Conservation (phyloP, 148 eudicot species). For the Agrostemma githago region DNA sequence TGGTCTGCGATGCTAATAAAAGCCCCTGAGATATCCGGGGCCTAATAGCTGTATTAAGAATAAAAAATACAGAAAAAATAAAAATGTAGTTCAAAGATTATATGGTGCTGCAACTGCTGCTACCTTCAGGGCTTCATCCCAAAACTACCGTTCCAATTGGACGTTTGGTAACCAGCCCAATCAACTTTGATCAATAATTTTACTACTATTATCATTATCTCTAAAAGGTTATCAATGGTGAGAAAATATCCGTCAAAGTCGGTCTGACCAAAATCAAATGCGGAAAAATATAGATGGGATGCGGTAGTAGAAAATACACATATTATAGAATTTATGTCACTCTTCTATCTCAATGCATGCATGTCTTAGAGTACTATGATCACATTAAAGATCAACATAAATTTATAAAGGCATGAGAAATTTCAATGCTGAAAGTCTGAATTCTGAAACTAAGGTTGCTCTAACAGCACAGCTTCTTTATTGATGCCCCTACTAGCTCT, state of each 20-base stretch:
- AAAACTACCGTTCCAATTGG: background rate
- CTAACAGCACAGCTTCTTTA: background rate
- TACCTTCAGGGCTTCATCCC: background rate
- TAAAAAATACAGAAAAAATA: background rate
- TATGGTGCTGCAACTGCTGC: background rate
- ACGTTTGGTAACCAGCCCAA: background rate
- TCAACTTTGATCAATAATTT: background rate
- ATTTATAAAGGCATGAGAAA: background rate
- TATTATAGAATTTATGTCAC: background rate
- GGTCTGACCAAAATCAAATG: background rate
- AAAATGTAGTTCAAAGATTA: too few relatives aligned
- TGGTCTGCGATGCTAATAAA: slow-evolving; percentile 71
- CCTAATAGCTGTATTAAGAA: slow-evolving; percentile 37
- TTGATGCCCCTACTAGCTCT: background rate
- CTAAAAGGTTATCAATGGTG: background rate
- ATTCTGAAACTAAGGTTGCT: background rate
- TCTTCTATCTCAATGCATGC: background rate
- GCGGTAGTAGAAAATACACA: background rate
- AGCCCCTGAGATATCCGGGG: slow-evolving; percentile 71
- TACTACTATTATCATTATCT: background rate
- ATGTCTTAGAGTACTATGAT: background rate
- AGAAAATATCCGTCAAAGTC: background rate
- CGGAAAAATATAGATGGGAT: background rate
- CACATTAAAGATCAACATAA: background rate
- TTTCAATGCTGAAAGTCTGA: background rate